Base-by-base conservation (phyloP, 495 filamentous ascomycete genomes). In the Xylaria castorea region DNA sequence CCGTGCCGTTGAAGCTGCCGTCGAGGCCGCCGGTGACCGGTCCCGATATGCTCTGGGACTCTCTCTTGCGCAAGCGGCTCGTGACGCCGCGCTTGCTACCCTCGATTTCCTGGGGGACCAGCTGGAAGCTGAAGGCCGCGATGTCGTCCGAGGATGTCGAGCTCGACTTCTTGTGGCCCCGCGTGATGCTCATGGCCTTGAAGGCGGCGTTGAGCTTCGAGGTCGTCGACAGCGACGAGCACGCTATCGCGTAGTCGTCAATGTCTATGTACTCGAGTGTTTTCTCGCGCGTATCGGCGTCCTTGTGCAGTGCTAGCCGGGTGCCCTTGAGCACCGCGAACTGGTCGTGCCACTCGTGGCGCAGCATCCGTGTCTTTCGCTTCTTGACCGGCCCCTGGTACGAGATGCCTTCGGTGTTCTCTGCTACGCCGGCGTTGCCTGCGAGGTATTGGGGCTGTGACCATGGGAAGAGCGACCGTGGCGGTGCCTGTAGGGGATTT, bases 341-440 rank as follows among this genome's bases (percentile, higher is more conserved):
- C 76, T 91, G 87, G 70, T 97, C 93, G 75, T 96, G 86, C 96
- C 96, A 98, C 74, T 98, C 95, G 76, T 98, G 95, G 22, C 94
- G 91, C 3, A 98, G 87, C 80, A 98, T 89, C 71, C 89, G 89
- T 20, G 93, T 93, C 83, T 94, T 94, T 71, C 95, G 92, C 87
- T 98, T 98, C 87, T 94, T 95, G 91, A 99, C 97, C 79, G 89
- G 94, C 1, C 96, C 95, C 51, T 89, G 87, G 79, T 95, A 91
- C 20, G 85, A 90, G 32, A 92, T 78, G 68, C 84, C 84, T 46
- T 85, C 80, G 34, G 81, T 79, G 51, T 79, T 80, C 22, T 83
- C 83, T 83, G 77, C 32, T 71, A 76, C 18, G 76, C 75, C 70
- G 9, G 76, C 71, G 46, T 78, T 51, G 44, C 76, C 76, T 18